Evolutionary conservation across 1,284 basidiomycete species (phyloP), one percentile per base, ranked within the genome.

Genomic region (Hypsizygus ulmarius): DNA sequence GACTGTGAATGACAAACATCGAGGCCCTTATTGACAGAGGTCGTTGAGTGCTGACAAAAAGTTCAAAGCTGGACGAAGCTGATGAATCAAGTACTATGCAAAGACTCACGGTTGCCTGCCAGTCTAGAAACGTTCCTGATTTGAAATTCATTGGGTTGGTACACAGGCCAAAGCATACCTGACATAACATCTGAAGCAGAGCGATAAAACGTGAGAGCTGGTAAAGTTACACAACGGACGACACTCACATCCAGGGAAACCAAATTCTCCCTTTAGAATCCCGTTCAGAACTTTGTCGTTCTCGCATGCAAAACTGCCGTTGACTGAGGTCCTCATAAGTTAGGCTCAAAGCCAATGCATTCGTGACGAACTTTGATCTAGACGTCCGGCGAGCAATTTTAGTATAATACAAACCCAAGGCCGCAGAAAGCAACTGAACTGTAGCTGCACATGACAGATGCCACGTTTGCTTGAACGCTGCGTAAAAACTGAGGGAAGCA

Each of bases 381-480:
- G 3, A 25, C 34, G 27, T 39, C 34, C n/a, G 44, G 36, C 4
- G 30, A 42, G 2, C 32, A 16, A 2, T 19, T 33, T 36, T 49
- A 28, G 39, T 27, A 12, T 46, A 16, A 12, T 16, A 29, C 3
- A 37, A 35, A 7, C 25, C 35, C 32, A 37, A 35, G 4, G 33
- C 39, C 6, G 5, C 32, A 18, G 6, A 18, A 1, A 57, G 61
- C 33, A 32, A 35, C 65, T 65, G 53, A 55, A 75, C 79, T 82
- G 64, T 86, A 87, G 40, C 80, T 80, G 64, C 82, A 87, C 84
- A 87, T 87, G 39, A 87, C 73, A 2, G 78, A 69, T 3, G 82
- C 82, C 3, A 85, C 83, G 45, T 81, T 81, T 0, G 83, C 82
- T 56, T 81, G 76, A 2, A 87, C 77, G 27, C 77, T 78, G 34